These are phyloP conservation scores for Phalaenopsis hybrid DNA, from an alignment of 116 monocot species.

Conservation along the genomic window DNA sequence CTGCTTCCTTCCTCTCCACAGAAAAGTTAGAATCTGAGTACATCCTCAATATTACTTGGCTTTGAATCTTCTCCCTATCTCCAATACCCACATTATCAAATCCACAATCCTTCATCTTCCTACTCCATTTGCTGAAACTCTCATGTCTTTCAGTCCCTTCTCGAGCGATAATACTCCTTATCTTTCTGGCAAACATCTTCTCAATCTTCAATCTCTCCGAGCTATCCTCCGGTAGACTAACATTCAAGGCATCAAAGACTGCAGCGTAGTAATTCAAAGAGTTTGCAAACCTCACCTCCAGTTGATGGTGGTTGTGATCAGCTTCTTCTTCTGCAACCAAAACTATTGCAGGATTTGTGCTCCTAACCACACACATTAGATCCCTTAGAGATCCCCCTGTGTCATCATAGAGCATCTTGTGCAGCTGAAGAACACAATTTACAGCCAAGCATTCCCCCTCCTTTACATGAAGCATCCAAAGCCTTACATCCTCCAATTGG, in stretches of 20 bases:
- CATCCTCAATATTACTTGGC: constrained; percentile 65
- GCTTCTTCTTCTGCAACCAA: constrained; percentile 71
- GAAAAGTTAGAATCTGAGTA: constrained; percentile 42
- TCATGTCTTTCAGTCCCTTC: constrained; percentile 69
- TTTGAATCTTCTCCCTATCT: constrained; percentile 53
- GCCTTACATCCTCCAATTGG: constrained; percentile 71
- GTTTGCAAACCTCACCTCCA: constrained; percentile 52
- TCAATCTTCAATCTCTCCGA: constrained; percentile 58
- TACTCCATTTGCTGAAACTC: constrained; percentile 56
- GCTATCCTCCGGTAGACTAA: constrained; percentile 24
- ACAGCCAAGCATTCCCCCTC: constrained; percentile 74
- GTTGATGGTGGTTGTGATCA: constrained; percentile 40
- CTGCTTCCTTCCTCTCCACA: constrained; percentile 40
- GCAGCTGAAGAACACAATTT: constrained; percentile 64
- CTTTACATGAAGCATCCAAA: constrained; percentile 98
- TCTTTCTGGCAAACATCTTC: constrained; percentile 76
- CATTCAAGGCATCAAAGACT: constrained; percentile 60
- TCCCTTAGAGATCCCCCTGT: constrained; percentile 30
- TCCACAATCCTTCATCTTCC: constrained; percentile 45
- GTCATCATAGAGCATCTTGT: constrained; percentile 57
- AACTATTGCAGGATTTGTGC: constrained; percentile 61
- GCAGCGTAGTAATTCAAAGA: constrained; percentile 66
- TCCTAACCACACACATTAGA: constrained; percentile 51
- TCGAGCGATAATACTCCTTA: constrained; percentile 58
- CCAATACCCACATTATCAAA: constrained; percentile 32